phyloP scores from a whole-genome alignment of 257 asterid species.

The Jacaranda copaia region DNA sequence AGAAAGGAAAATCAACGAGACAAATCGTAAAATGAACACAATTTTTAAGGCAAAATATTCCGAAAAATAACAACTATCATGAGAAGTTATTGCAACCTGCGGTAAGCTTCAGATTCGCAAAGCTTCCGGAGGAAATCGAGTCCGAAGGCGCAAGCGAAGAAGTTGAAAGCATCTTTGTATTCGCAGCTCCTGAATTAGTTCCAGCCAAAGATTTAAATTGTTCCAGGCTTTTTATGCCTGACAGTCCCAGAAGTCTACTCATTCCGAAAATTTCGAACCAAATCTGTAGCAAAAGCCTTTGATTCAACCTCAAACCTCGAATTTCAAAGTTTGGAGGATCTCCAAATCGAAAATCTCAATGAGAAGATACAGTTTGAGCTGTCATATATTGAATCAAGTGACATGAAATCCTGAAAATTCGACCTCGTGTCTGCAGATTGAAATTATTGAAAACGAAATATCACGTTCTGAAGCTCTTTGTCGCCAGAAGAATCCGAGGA shows the following conservation, averaged over 20 bases:
- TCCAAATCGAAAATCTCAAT: neutral
- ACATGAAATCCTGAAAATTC: constrained; percentile 24
- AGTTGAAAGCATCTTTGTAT: constrained; percentile 48
- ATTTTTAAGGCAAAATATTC: neutral
- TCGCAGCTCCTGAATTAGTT: constrained; percentile 56
- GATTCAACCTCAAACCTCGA: constrained; percentile 23
- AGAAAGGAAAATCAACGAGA: constrained; percentile 12
- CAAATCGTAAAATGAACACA: constrained; percentile 23
- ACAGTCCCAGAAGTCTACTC: constrained; percentile 71
- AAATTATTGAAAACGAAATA: constrained; percentile 22
- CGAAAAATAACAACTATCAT: neutral
- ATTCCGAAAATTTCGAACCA: constrained; percentile 50
- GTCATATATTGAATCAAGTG: constrained; percentile 20
- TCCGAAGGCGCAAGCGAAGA: constrained; percentile 58
- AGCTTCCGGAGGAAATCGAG: constrained; percentile 72
- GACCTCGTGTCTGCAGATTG: constrained; percentile 28
- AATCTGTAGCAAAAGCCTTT: constrained; percentile 28
- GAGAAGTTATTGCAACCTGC: constrained; percentile 61
- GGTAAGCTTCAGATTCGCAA: constrained; percentile 83
- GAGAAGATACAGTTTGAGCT: neutral
- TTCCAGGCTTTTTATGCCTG: constrained; percentile 75
- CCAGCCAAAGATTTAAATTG: constrained; percentile 58
- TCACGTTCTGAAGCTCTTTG: constrained; percentile 2
- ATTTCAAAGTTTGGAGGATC: constrained; percentile 12
- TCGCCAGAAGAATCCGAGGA: constrained; percentile 5